Conservation (phyloP, 2,329 filamentous ascomycete species). For the Leptographium lundbergii region DNA sequence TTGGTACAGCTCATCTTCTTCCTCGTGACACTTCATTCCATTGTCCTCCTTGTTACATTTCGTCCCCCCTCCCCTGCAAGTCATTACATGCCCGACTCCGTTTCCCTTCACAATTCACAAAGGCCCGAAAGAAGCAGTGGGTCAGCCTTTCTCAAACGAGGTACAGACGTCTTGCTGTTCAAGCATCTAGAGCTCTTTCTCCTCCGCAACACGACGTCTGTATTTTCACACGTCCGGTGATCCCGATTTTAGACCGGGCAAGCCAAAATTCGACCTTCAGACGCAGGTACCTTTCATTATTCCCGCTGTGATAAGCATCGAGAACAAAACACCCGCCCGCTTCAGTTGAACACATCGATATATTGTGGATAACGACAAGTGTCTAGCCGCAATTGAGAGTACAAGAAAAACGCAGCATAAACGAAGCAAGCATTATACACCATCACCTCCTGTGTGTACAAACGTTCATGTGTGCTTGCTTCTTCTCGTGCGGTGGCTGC, state of each 20-base stretch:
- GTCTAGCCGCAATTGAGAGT: not conserved
- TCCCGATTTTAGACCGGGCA: not conserved
- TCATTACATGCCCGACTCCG: not conserved
- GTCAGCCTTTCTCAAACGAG: not conserved
- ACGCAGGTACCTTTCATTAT: not conserved
- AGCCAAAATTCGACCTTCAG: not conserved
- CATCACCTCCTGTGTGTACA: not conserved
- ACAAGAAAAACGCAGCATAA: not conserved
- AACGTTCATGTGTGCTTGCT: not conserved
- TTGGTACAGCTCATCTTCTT: not conserved
- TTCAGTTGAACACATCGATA: not conserved
- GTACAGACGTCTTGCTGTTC: not conserved
- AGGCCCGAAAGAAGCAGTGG: not conserved
- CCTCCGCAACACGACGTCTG: not conserved
- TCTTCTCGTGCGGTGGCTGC: not conserved
- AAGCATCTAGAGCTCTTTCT: not conserved
- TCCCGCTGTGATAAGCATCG: not conserved
- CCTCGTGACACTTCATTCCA: not conserved
- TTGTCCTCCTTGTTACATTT: not conserved
- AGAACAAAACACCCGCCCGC: not conserved
- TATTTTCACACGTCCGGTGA: not conserved
- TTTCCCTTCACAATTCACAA: not conserved
- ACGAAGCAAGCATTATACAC: not conserved
- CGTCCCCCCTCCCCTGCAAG: not conserved
- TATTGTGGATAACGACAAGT: not conserved